Evolutionary conservation across 2,329 filamentous ascomycete genomes (phyloP).

Genomic region (Aulographum hederae): DNA sequence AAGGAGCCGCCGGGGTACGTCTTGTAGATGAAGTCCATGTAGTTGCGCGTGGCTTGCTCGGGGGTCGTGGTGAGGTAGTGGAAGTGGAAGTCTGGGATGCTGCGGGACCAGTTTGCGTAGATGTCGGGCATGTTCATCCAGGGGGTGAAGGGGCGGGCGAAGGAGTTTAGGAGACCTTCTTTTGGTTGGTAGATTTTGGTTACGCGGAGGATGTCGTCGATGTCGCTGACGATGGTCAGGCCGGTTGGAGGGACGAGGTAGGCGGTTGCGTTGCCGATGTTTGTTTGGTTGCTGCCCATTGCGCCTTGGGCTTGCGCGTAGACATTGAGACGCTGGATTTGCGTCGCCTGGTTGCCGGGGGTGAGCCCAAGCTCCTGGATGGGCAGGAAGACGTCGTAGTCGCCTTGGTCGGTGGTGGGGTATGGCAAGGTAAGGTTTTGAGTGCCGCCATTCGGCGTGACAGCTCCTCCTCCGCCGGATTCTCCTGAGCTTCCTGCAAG

Average conservation of each 20-base stretch:
- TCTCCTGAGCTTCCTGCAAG: slow-evolving; percentile 34
- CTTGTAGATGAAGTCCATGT: slow-evolving; percentile 65
- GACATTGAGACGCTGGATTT: slow-evolving; percentile 50
- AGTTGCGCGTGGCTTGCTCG: slow-evolving; percentile 58
- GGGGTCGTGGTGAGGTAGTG: slow-evolving; percentile 70
- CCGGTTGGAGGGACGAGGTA: slow-evolving; percentile 56
- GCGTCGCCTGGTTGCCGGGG: slow-evolving; percentile 44
- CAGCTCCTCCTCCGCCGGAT: slow-evolving; percentile 28
- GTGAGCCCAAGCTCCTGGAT: slow-evolving; percentile 37
- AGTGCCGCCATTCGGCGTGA: slow-evolving; percentile 36
- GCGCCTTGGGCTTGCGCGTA: slow-evolving; percentile 27
- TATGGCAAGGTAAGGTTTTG: slow-evolving; percentile 48
- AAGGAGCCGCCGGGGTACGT: slow-evolving; percentile 63
- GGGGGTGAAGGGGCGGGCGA: slow-evolving; percentile 48
- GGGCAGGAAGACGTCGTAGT: slow-evolving; percentile 54
- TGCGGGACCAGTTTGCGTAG: slow-evolving; percentile 57
- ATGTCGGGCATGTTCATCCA: slow-evolving; percentile 72
- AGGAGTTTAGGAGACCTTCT: slow-evolving; percentile 59
- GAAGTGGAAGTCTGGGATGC: slow-evolving; percentile 52
- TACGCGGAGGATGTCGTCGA: slow-evolving; percentile 64
- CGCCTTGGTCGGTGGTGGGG: slow-evolving; percentile 46
- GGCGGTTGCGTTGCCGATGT: slow-evolving; percentile 54
- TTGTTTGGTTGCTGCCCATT: slow-evolving; percentile 41
- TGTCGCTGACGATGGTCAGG: slow-evolving; percentile 56
- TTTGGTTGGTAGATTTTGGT: slow-evolving; percentile 65